These are phyloP conservation scores for Cryptococcus sp. DNA, from an alignment of 1,284 basidiomycete species.

Conservation along the genomic window DNA sequence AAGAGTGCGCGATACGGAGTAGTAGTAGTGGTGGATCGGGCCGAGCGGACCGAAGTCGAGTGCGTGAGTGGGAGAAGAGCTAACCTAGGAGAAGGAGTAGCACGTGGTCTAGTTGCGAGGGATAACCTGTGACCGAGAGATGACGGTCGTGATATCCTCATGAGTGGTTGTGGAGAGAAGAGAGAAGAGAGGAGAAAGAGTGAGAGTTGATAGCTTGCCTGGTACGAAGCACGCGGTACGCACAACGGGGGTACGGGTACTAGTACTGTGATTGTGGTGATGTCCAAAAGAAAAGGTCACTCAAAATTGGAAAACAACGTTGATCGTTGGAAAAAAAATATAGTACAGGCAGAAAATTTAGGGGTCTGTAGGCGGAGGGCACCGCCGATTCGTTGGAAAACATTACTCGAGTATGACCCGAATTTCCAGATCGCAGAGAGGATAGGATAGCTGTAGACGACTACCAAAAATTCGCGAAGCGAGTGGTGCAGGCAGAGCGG, in stretches of 20 bases:
- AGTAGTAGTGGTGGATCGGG: background rate
- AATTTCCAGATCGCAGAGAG: too few species aligned
- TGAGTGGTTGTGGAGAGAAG: background rate
- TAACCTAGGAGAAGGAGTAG: background rate
- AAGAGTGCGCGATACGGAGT: background rate
- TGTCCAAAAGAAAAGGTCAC: background rate
- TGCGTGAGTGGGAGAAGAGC: background rate
- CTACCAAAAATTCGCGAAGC: too few species aligned
- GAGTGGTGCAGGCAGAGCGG: too few species aligned
- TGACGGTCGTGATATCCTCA: background rate
- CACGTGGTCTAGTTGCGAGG: too few species aligned
- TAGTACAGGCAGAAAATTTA: background rate
- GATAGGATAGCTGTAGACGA: too few species aligned
- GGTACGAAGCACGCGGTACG: too few species aligned
- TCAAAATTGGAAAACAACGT: constrained; percentile 6
- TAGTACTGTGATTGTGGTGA: background rate
- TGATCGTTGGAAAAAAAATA: constrained; percentile 1
- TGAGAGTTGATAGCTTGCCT: background rate
- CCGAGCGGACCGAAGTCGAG: background rate
- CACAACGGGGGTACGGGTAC: too few species aligned
- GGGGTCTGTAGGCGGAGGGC: too few species aligned
- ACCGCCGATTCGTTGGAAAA: too few species aligned
- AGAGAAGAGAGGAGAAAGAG: background rate
- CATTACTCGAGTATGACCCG: too few species aligned
- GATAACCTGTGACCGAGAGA: too few species aligned